phyloP scores from a whole-genome alignment of 257 asterid species.

The Schizonepeta tenuifolia region DNA sequence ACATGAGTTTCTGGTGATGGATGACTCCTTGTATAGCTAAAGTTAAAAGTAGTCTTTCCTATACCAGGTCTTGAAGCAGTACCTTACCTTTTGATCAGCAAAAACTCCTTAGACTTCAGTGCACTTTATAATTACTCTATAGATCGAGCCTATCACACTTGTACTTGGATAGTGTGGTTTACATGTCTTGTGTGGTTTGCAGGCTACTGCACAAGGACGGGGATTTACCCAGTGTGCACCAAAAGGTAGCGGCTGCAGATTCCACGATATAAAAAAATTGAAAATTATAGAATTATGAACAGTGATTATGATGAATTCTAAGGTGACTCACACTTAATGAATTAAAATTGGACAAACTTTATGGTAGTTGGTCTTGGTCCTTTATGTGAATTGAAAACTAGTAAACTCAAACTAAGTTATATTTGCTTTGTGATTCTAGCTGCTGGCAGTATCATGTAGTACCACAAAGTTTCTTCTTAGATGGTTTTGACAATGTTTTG shows the following conservation, averaged over 20 bases:
- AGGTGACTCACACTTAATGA: neutral
- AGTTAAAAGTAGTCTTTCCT: neutral
- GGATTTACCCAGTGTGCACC: too few relatives aligned
- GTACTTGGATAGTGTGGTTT: too few relatives aligned
- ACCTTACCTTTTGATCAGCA: neutral
- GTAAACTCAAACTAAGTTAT: neutral
- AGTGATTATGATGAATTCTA: too few relatives aligned
- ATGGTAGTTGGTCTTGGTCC: neutral
- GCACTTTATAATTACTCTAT: too few relatives aligned
- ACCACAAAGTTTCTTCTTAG: neutral
- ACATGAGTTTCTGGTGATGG: neutral
- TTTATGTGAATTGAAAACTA: neutral
- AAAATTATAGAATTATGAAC: too few relatives aligned
- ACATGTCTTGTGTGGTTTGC: too few relatives aligned
- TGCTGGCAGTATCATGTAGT: conserved; percentile 44
- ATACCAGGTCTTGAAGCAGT: neutral
- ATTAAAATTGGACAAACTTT: neutral
- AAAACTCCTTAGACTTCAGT: neutral
- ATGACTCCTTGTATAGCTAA: conserved; percentile 5
- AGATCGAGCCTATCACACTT: too few relatives aligned
- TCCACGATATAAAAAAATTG: too few relatives aligned
- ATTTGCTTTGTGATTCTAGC: too few relatives aligned
- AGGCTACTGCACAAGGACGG: too few relatives aligned
- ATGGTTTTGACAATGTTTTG: neutral
- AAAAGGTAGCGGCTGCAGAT: too few relatives aligned